Percentiles rank a stretch among this genome's conserved stretches.
phyloP scores from a whole-genome alignment of 495 filamentous ascomycete genomes.

The Geoglossum glabrum region DNA sequence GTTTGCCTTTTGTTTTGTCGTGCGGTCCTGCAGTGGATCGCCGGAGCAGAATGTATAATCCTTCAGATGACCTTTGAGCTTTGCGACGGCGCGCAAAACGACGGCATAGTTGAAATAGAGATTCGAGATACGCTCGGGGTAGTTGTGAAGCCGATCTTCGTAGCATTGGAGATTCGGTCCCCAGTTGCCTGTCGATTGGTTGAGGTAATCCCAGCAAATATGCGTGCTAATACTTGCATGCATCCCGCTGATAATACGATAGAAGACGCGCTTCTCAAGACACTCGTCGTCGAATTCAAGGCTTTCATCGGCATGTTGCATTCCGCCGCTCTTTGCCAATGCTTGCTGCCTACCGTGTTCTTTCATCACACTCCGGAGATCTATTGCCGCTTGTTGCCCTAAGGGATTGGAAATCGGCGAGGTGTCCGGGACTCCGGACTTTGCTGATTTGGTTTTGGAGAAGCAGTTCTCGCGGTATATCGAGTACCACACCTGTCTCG shows the following conservation, averaged over 20 bases:
- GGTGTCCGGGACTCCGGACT: not conserved
- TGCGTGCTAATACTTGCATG: conserved; percentile 92
- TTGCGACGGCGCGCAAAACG: conserved; percentile 70
- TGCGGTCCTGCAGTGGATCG: conserved; percentile 54
- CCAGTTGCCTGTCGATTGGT: conserved; percentile 89
- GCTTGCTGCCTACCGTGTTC: conserved; percentile 45
- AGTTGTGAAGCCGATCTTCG: conserved; percentile 55
- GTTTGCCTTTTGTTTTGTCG: conserved; percentile 61
- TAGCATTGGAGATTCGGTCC: conserved; percentile 83
- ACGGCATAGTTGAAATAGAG: conserved; percentile 98
- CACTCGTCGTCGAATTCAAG: conserved; percentile 74
- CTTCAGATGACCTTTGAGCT: conserved; percentile 68
- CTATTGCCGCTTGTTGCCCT: conserved; percentile 2
- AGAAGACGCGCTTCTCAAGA: conserved; percentile 92
- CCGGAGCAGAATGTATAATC: conserved; percentile 83
- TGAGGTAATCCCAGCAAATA: conserved; percentile 89
- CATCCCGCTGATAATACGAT: conserved; percentile 89
- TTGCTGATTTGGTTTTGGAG: conserved; percentile 31
- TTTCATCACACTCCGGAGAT: conserved; percentile 19
- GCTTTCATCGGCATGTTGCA: conserved; percentile 10
- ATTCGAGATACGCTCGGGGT: conserved; percentile 86
- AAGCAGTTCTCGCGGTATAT: conserved; percentile 98
- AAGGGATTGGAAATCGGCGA: not conserved
- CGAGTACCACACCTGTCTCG: conserved; percentile 82
- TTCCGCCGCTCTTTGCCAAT: conserved; percentile 13